These are phyloP conservation scores for Fusarium devonianum DNA, from an alignment of 2,329 filamentous ascomycete species.

Conservation along the genomic window DNA sequence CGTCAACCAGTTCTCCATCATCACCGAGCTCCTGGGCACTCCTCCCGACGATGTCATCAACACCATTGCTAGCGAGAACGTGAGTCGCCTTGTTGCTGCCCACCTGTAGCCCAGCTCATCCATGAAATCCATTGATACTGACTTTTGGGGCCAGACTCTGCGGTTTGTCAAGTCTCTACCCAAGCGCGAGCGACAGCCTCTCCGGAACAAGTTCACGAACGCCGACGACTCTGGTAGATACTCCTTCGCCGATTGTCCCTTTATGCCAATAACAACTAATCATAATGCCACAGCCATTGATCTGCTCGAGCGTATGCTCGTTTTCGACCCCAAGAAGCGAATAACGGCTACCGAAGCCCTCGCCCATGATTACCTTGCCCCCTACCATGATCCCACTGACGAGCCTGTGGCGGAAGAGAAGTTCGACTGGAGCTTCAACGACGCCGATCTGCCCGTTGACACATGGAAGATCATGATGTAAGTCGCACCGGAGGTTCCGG, in stretches of 20 bases:
- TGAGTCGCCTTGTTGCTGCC: constrained; percentile 53
- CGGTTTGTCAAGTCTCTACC: constrained; percentile 97
- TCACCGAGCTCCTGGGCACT: constrained; percentile 94
- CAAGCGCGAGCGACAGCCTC: constrained; percentile 88
- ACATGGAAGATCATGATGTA: constrained; percentile 99
- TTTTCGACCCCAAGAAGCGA: constrained; percentile 97
- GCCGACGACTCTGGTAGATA: constrained; percentile 81
- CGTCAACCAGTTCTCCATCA: constrained; percentile 99
- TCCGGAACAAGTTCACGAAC: constrained; percentile 92
- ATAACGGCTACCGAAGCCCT: constrained; percentile 87
- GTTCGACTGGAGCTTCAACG: constrained; percentile 99
- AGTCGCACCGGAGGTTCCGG: constrained; percentile 41
- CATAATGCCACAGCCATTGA: constrained; percentile 74
- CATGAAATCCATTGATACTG: constrained; percentile 6
- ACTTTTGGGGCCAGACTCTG: constrained; percentile 70
- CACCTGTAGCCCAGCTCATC: neutral
- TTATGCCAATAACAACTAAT: neutral
- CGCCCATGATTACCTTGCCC: constrained; percentile 89
- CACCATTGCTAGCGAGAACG: constrained; percentile 98
- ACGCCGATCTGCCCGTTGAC: constrained; percentile 94
- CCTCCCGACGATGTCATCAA: constrained; percentile 98
- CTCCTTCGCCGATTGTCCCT: neutral
- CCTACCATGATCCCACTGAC: constrained; percentile 96
- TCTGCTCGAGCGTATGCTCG: constrained; percentile 93
- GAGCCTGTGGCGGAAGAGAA: constrained; percentile 96